Evolutionary conservation across 768 basidiomycete species (phyloP).

Genomic region (Rhizopogon vesiculosus): DNA sequence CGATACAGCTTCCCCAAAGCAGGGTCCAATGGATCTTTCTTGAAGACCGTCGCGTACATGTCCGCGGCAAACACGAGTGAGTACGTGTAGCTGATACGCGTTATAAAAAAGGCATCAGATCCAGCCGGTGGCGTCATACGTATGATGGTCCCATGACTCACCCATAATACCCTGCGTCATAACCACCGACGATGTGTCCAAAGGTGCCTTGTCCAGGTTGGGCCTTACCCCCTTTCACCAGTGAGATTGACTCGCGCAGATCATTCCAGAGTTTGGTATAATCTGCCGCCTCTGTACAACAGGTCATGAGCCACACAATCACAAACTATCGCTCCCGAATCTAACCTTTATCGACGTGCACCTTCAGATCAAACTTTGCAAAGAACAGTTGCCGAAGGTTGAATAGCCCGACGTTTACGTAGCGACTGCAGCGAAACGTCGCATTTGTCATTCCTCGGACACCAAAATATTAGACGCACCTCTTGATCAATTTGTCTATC

Average conservation of each 20-base stretch:
- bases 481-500: slow-evolving; percentile 78
- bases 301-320: background rate
- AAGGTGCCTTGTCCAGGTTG: slow-evolving; percentile 72
- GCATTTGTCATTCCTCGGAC: background rate
- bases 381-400: slow-evolving; percentile 85
- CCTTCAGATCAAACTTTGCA: slow-evolving; percentile 71
- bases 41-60: slow-evolving; percentile 75
- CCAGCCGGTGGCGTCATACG: background rate
- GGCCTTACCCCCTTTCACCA: slow-evolving; percentile 57
- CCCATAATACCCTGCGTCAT: slow-evolving; percentile 61
- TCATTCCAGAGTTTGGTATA: slow-evolving; percentile 79
- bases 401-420: slow-evolving; percentile 79
- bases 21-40: slow-evolving; percentile 69
- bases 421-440: slow-evolving; percentile 40
- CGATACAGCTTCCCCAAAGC: slow-evolving; percentile 64
- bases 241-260: slow-evolving; percentile 62
- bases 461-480: slow-evolving; percentile 31
- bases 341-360: slow-evolving; percentile 64
- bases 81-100: slow-evolving; percentile 54
- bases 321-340: background rate
- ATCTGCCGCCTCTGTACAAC: slow-evolving; percentile 51
- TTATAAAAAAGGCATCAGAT: background rate
- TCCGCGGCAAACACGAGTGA: slow-evolving; percentile 60
- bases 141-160: background rate
- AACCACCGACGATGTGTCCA: slow-evolving; percentile 73